phyloP scores from a whole-genome alignment of 306 rosid genomes.

The Pueraria montana region DNA sequence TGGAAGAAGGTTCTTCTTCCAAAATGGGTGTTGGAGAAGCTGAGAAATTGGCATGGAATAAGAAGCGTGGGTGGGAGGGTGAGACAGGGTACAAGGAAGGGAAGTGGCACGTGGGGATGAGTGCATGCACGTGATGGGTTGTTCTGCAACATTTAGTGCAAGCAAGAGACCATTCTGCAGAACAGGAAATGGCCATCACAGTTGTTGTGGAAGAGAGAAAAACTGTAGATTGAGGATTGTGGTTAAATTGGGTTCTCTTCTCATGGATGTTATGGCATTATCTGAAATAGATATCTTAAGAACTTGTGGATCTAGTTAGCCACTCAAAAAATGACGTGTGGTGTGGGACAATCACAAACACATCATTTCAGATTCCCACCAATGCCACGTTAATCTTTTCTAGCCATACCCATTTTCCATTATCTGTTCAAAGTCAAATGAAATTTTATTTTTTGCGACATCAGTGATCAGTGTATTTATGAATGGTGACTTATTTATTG shows the following conservation, averaged over 20 bases:
- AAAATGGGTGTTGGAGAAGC: slow-evolving; percentile 61
- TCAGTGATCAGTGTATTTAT: neutral
- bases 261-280: slow-evolving; percentile 35
- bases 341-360: slow-evolving; percentile 6
- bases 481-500: neutral
- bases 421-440: neutral
- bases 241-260: neutral
- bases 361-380: neutral
- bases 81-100: slow-evolving; percentile 50
- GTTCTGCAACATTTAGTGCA: slow-evolving; percentile 42
- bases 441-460: neutral
- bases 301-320: slow-evolving; percentile 44
- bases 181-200: slow-evolving; percentile 65
- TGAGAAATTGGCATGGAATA: slow-evolving; percentile 53
- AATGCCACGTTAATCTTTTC: slow-evolving; percentile 23
- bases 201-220: slow-evolving; percentile 37
- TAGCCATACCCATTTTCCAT: neutral
- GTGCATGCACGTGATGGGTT: slow-evolving; percentile 24
- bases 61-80: slow-evolving; percentile 40
- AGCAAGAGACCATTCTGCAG: slow-evolving; percentile 68
- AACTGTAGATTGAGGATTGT: neutral
- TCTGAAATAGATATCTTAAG: slow-evolving; percentile 43
- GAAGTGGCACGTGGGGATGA: slow-evolving; percentile 49
- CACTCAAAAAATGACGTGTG: slow-evolving; percentile 50
- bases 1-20: slow-evolving; percentile 54